These are phyloP conservation scores for Tothia fuscella DNA, from an alignment of 2,329 filamentous ascomycete genomes.

Conservation along the genomic window DNA sequence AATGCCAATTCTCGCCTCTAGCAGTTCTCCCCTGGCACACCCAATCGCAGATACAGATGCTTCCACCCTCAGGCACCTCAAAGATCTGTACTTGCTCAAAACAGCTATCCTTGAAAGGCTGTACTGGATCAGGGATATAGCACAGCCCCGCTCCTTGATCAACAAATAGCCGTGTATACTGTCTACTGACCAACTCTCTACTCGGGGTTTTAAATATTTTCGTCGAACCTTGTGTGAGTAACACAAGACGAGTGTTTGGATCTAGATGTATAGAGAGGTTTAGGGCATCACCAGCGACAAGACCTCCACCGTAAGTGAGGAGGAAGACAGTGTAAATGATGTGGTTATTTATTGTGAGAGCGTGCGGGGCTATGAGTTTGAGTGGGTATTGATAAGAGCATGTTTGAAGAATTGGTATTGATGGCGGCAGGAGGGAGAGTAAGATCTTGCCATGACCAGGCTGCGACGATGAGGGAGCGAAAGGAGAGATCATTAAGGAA, in stretches of 20 bases:
- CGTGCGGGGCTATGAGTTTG: slow-evolving; percentile 76
- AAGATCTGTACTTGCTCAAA: slow-evolving; percentile 82
- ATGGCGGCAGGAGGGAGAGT: slow-evolving; percentile 58
- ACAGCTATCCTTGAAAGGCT: slow-evolving; percentile 73
- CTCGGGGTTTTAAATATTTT: slow-evolving; percentile 81
- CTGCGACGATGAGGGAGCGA: slow-evolving; percentile 58
- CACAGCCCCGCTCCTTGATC: slow-evolving; percentile 39
- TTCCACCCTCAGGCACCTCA: slow-evolving; percentile 25
- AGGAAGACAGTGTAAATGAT: slow-evolving; percentile 68
- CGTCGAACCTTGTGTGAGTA: slow-evolving; percentile 63
- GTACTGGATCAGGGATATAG: slow-evolving; percentile 80
- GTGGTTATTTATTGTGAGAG: slow-evolving; percentile 52
- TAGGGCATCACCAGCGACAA: slow-evolving; percentile 79
- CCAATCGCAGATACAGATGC: slow-evolving; percentile 83
- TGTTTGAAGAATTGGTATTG: slow-evolving; percentile 56
- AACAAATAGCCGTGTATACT: slow-evolving; percentile 38
- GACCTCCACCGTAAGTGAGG: slow-evolving; percentile 85
- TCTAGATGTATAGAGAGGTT: slow-evolving; percentile 58
- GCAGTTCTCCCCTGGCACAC: slow-evolving; percentile 79
- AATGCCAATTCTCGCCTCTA: slow-evolving; percentile 79
- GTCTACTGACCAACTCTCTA: slow-evolving; percentile 32
- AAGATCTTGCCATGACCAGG: slow-evolving; percentile 71
- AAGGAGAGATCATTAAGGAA: slow-evolving; percentile 59
- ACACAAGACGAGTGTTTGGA: slow-evolving; percentile 49
- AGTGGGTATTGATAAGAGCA: slow-evolving; percentile 88